Evolutionary conservation across 2,329 filamentous ascomycete species (phyloP).

Genomic region (Amesomyces nigricolor): DNA sequence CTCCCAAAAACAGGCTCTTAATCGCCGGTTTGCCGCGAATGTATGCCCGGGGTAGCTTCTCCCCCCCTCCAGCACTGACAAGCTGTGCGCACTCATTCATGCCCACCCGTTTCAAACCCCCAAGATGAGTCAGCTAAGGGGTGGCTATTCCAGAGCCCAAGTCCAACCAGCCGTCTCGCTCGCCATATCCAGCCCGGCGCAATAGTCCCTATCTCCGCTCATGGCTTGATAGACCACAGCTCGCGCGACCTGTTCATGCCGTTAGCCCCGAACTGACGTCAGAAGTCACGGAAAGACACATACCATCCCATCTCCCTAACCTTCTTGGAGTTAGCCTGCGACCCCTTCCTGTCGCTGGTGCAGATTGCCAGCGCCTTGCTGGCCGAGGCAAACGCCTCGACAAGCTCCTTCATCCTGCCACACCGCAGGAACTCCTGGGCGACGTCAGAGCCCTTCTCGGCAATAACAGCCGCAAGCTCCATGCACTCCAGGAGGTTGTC

Average conservation of each 20-base stretch:
- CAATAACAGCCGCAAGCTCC: conserved; percentile 73
- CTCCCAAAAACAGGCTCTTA: too few species aligned
- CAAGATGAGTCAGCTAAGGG: too few species aligned
- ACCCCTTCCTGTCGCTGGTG: conserved; percentile 48
- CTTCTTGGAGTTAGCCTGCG: conserved; percentile 51
- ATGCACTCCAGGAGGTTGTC: conserved; percentile 78
- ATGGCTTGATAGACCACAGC: conserved; percentile 52
- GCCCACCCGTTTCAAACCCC: too few species aligned
- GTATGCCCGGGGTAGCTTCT: too few species aligned
- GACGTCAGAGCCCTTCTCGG: conserved; percentile 63
- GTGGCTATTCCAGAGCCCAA: too few species aligned
- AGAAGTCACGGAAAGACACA: neutral
- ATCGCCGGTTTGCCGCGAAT: too few species aligned
- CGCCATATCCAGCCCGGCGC: neutral
- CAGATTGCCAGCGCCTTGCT: conserved; percentile 64
- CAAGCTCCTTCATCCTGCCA: conserved; percentile 67
- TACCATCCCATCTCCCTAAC: conserved; percentile 57
- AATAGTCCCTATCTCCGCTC: neutral
- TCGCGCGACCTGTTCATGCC: conserved; percentile 39
- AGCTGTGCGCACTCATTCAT: too few species aligned
- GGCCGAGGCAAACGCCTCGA: conserved; percentile 69
- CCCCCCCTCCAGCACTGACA: too few species aligned
- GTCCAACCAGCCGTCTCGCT: too few species aligned
- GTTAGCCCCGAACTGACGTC: conserved; percentile 1
- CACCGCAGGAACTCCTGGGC: conserved; percentile 58